Evolutionary conservation across 306 rosid species (phyloP).

Genomic region (Trifolium dubium): DNA sequence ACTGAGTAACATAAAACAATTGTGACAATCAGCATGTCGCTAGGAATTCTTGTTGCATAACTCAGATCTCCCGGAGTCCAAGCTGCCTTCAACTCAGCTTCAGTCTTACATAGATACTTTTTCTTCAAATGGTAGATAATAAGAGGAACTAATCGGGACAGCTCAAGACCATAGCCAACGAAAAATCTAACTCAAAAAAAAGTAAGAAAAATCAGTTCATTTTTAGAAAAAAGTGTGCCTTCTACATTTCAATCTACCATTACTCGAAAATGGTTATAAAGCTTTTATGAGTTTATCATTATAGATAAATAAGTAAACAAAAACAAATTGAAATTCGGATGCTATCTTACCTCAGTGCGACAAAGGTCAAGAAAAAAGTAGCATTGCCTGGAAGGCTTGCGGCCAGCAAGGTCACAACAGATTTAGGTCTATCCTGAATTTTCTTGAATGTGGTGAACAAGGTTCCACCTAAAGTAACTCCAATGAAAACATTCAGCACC

Average conservation of each 20-base stretch:
- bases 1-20: slow-evolving; percentile 84
- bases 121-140: slow-evolving; percentile 87
- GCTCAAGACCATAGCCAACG: slow-evolving; percentile 91
- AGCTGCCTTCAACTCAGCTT: slow-evolving; percentile 81
- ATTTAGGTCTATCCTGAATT: slow-evolving; percentile 53
- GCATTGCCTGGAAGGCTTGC: slow-evolving; percentile 76
- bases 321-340: slow-evolving; percentile 22
- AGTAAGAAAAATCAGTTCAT: slow-evolving; percentile 15
- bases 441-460: slow-evolving; percentile 65
- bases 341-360: slow-evolving; percentile 86
- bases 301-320: slow-evolving; percentile 3
- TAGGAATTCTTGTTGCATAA: slow-evolving; percentile 82
- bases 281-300: slow-evolving; percentile 20
- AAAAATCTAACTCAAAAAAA: slow-evolving; percentile 66
- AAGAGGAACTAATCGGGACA: slow-evolving; percentile 84
- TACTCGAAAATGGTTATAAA: slow-evolving; percentile 6
- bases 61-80: slow-evolving; percentile 89
- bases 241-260: slow-evolving; percentile 11
- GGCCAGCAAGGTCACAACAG: slow-evolving; percentile 54
- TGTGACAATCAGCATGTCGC: slow-evolving; percentile 80
- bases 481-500: slow-evolving; percentile 82
- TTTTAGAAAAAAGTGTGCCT: not conserved
- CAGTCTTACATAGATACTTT: slow-evolving; percentile 85
- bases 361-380: slow-evolving; percentile 84
- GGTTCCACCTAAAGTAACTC: slow-evolving; percentile 80